A percentile compares a stretch with the other conserved stretches of the same genome.
Evolutionary conservation across 495 filamentous ascomycete genomes (phyloP).

Genomic region (Tirmania nivea): DNA sequence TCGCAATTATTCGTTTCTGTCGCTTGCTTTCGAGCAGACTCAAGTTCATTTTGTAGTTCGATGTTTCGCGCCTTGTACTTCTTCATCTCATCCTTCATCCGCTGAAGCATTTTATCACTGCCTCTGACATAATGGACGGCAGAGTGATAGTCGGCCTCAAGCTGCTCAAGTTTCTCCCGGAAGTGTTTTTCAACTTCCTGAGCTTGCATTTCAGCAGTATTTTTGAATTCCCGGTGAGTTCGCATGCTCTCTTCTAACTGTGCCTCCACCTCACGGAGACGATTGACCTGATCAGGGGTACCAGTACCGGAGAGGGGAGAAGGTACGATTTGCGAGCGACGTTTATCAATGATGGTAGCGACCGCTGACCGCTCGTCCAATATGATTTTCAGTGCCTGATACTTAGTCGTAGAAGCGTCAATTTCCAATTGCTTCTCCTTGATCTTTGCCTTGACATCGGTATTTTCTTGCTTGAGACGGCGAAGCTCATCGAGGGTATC

Average conservation of each 20-base stretch:
- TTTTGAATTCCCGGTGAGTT: conserved; percentile 65
- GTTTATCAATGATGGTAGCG: conserved; percentile 18
- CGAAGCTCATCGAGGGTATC: conserved; percentile 59
- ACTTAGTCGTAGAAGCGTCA: conserved; percentile 74
- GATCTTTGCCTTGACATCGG: conserved; percentile 55
- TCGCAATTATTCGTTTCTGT: conserved; percentile 21
- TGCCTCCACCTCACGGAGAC: conserved; percentile 74
- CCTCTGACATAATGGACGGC: conserved; percentile 98
- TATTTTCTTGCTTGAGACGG: conserved; percentile 47
- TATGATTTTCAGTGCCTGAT: conserved; percentile 78
- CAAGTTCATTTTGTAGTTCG: conserved; percentile 60
- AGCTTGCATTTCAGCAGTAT: conserved; percentile 49
- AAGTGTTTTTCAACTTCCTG: conserved; percentile 69
- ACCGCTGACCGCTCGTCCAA: conserved; percentile 58
- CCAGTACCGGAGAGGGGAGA: conserved; percentile 49
- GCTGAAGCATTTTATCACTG: conserved; percentile 95
- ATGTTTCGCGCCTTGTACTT: conserved; percentile 71
- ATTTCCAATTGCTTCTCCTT: conserved; percentile 69
- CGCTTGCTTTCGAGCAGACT: conserved; percentile 30
- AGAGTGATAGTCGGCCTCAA: conserved; percentile 95
- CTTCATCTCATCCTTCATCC: conserved; percentile 87
- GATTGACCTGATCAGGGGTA: conserved; percentile 49
- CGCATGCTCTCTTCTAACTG: conserved; percentile 58
- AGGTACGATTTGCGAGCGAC: conserved; percentile 26
- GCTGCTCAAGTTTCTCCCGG: conserved; percentile 72